Evolutionary conservation across 148 eudicot species (phyloP).

Genomic region (Rhododendron williamsianum): DNA sequence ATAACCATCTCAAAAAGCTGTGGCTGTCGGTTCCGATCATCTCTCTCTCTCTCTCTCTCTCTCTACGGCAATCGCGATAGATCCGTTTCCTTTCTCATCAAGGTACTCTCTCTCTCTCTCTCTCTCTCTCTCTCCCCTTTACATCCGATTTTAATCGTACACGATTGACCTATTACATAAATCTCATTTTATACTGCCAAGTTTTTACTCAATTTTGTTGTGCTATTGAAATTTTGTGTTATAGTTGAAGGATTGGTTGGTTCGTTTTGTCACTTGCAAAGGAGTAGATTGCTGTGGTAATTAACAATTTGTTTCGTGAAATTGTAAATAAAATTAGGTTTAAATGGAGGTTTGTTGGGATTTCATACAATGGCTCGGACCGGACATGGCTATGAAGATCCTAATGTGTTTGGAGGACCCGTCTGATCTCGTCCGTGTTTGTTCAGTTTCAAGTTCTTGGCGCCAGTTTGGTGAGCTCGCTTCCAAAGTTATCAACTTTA

Average conservation of each 20-base stretch:
- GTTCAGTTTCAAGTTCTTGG: slow-evolving; percentile 41
- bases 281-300: not conserved
- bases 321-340: slow-evolving; percentile 6
- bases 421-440: slow-evolving; percentile 29
- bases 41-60: not conserved
- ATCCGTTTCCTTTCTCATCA: not conserved
- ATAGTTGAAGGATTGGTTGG: not conserved
- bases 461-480: slow-evolving; percentile 42
- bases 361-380: slow-evolving; percentile 39
- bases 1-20: not conserved
- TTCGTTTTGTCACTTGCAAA: not conserved
- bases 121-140: not conserved
- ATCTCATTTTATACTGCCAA: not conserved
- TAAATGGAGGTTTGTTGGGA: slow-evolving; percentile 28
- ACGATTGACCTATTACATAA: not conserved
- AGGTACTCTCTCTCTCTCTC: not conserved
- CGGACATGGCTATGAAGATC: slow-evolving; percentile 35
- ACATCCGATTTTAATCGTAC: not conserved
- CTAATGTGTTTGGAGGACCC: slow-evolving; percentile 38
- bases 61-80: not conserved
- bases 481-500: not conserved
- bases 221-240: not conserved
- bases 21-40: not conserved
- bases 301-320: not conserved
- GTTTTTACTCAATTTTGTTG: not conserved